Evolutionary conservation across 495 filamentous ascomycete species (phyloP).

Genomic region (Penicillium fimorum): DNA sequence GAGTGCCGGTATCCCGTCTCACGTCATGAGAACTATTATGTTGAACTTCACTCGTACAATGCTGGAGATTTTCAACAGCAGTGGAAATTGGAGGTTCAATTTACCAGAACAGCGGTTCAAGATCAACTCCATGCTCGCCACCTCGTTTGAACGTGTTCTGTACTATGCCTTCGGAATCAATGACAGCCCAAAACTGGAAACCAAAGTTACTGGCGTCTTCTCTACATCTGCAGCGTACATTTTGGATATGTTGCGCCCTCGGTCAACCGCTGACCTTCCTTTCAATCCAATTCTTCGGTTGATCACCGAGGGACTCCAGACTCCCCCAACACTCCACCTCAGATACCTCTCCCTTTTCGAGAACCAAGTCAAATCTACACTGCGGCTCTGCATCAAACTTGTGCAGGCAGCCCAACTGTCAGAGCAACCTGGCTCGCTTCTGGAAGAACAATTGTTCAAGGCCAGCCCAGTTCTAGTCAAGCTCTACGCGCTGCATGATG

Average conservation of each 20-base stretch:
- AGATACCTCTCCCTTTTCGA: constrained; percentile 55
- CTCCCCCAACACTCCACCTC: constrained; percentile 61
- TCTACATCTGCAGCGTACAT: constrained; percentile 70
- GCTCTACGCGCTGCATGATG: constrained; percentile 69
- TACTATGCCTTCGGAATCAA: constrained; percentile 72
- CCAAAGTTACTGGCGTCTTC: constrained; percentile 63
- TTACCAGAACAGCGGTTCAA: constrained; percentile 62
- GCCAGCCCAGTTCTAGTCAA: constrained; percentile 70
- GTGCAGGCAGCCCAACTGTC: constrained; percentile 67
- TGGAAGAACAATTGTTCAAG: constrained; percentile 81
- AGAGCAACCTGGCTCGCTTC: constrained; percentile 54
- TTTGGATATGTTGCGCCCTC: constrained; percentile 70
- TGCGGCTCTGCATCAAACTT: constrained; percentile 66
- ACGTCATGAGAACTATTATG: constrained; percentile 69
- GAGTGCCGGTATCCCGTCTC: constrained; percentile 72
- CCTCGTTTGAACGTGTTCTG: constrained; percentile 68
- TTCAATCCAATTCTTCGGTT: constrained; percentile 75
- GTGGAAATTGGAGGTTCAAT: constrained; percentile 76
- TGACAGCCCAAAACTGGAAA: constrained; percentile 47
- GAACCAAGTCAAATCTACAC: constrained; percentile 59
- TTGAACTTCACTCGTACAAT: constrained; percentile 67
- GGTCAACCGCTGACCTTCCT: constrained; percentile 63
- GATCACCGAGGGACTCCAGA: constrained; percentile 63
- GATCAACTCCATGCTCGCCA: constrained; percentile 58
- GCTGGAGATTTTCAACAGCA: constrained; percentile 80